These are phyloP conservation scores for Saccharomycopsis oosterbeekiorum DNA, from an alignment of 805 yeast species.

Conservation along the genomic window DNA sequence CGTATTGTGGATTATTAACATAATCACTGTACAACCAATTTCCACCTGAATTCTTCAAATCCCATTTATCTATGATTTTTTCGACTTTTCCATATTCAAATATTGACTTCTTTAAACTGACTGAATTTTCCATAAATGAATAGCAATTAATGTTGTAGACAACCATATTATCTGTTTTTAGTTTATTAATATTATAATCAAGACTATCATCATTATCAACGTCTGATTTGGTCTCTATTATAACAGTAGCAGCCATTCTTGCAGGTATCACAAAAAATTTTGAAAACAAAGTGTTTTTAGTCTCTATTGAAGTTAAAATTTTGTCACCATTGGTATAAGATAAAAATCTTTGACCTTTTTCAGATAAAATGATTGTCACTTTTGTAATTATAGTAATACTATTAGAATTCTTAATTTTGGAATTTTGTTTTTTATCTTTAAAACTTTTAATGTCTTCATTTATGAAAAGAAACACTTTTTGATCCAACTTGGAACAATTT, in stretches of 20 bases:
- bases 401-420: conserved; percentile 18
- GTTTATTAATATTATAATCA: neutral
- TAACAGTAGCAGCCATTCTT: conserved; percentile 24
- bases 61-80: conserved; percentile 32
- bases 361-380: conserved; percentile 24
- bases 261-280: conserved; percentile 27
- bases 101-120: conserved; percentile 26
- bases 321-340: conserved; percentile 6
- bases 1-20: conserved; percentile 47
- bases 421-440: neutral
- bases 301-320: conserved; percentile 17
- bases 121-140: conserved; percentile 1
- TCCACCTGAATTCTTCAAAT: conserved; percentile 39
- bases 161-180: neutral
- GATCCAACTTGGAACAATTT: conserved; percentile 24
- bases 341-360: conserved; percentile 27
- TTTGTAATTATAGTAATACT: neutral
- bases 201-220: neutral
- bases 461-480: conserved; percentile 37
- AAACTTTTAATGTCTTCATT: conserved; percentile 23
- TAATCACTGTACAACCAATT: conserved; percentile 39
- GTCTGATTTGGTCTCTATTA: conserved; percentile 6
- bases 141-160: conserved; percentile 1
- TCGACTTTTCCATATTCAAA: conserved; percentile 20
- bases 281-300: conserved; percentile 30